Conservation (phyloP, 306 rosid species). For the Vigna angularis region DNA sequence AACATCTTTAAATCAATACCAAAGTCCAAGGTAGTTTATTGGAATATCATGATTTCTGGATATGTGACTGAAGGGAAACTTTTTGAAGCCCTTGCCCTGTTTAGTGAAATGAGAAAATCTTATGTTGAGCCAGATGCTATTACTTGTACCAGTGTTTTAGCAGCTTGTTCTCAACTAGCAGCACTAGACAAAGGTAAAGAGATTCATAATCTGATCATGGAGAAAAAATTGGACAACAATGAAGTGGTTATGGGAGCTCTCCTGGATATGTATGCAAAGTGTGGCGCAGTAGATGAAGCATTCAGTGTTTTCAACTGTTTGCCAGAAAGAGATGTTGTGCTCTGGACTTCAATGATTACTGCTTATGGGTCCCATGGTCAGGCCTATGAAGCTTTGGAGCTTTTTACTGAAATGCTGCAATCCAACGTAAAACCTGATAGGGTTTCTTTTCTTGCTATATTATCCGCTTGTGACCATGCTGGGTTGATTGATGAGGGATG, state of each 20-base stretch:
- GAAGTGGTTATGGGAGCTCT: slow-evolving; percentile 84
- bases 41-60: slow-evolving; percentile 90
- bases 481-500: slow-evolving; percentile 79
- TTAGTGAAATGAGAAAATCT: slow-evolving; percentile 59
- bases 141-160: slow-evolving; percentile 68
- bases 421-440: slow-evolving; percentile 63
- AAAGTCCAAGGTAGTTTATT: slow-evolving; percentile 56
- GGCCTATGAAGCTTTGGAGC: slow-evolving; percentile 69
- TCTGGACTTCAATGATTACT: slow-evolving; percentile 86
- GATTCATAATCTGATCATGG: slow-evolving; percentile 62
- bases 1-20: slow-evolving; percentile 59
- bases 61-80: slow-evolving; percentile 61
- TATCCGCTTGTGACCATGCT: slow-evolving; percentile 84
- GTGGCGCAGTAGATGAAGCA: slow-evolving; percentile 82
- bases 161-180: slow-evolving; percentile 81
- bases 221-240: slow-evolving; percentile 55
- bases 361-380: slow-evolving; percentile 86
- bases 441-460: slow-evolving; percentile 72
- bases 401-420: slow-evolving; percentile 67
- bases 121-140: slow-evolving; percentile 69
- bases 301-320: slow-evolving; percentile 62
- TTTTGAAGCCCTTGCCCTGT: slow-evolving; percentile 66
- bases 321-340: slow-evolving; percentile 73
- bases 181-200: slow-evolving; percentile 82
- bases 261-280: slow-evolving; percentile 90